These are phyloP conservation scores for Apostasia ramifera DNA, from an alignment of 106 monocot genomes.

Conservation along the genomic window DNA sequence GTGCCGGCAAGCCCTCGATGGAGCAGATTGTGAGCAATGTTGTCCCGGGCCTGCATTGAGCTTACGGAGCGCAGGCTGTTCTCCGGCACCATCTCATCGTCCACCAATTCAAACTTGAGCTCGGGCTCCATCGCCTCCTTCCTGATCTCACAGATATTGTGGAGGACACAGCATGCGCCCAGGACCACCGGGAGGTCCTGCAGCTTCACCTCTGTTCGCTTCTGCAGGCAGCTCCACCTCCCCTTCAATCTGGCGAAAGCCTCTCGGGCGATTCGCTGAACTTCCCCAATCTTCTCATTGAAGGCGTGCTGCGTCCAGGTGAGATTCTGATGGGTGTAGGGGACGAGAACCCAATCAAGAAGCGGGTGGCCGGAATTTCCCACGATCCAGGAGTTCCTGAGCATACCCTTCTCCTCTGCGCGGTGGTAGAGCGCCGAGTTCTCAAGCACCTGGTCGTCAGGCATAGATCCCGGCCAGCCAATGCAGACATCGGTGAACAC, in stretches of 20 bases:
- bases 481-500: constrained; percentile 59
- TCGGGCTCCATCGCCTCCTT: constrained; percentile 57
- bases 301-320: constrained; percentile 89
- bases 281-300: constrained; percentile 78
- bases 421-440: constrained; percentile 29
- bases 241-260: constrained; percentile 58
- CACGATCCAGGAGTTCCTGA: constrained; percentile 42
- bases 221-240: constrained; percentile 73
- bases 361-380: constrained; percentile 56
- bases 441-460: constrained; percentile 46
- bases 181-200: constrained; percentile 64
- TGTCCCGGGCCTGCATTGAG: constrained; percentile 44
- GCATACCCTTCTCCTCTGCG: constrained; percentile 11
- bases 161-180: constrained; percentile 71
- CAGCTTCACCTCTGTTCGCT: constrained; percentile 74
- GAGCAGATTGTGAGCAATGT: constrained; percentile 61
- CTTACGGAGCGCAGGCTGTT: constrained; percentile 28
- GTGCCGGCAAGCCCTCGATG: constrained; percentile 65
- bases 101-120: constrained; percentile 40
- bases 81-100: constrained; percentile 63
- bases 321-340: constrained; percentile 62
- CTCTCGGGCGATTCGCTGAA: constrained; percentile 46
- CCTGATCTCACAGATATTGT: constrained; percentile 62
- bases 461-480: constrained; percentile 53
- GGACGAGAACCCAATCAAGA: constrained; percentile 72